phyloP scores from a whole-genome alignment of 1,284 basidiomycete genomes.

The Leccinum fallax region DNA sequence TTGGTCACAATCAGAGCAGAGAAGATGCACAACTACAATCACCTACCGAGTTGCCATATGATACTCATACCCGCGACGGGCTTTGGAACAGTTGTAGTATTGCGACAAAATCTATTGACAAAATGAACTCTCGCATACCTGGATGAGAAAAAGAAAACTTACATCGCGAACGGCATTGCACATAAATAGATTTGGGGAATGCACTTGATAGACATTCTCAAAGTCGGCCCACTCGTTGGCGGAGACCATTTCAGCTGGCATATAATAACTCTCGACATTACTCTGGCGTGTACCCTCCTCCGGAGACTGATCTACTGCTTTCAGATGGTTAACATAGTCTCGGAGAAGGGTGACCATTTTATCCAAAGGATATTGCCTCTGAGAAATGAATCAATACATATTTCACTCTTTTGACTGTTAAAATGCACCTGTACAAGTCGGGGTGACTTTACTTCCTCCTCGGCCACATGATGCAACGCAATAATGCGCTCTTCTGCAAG shows the following conservation, averaged over 20 bases:
- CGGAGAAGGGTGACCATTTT: constrained; percentile 63
- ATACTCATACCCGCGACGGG: constrained; percentile 81
- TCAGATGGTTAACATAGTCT: constrained; percentile 62
- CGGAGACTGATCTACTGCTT: constrained; percentile 46
- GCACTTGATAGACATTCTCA: constrained; percentile 90
- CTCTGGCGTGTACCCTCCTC: constrained; percentile 35
- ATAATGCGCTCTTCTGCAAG: constrained; percentile 61
- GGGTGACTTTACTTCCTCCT: constrained; percentile 20
- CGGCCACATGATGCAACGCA: constrained; percentile 44
- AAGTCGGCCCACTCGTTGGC: constrained; percentile 81
- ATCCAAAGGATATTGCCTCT: constrained; percentile 38
- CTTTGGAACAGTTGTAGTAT: constrained; percentile 86
- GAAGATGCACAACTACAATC: background rate
- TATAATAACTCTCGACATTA: constrained; percentile 52
- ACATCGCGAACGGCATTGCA: constrained; percentile 81
- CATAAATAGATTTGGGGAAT: constrained; percentile 84
- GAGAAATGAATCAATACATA: constrained; percentile 7
- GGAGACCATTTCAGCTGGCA: constrained; percentile 66
- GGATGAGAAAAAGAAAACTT: constrained; percentile 29
- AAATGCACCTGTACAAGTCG: constrained; percentile 21
- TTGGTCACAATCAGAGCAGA: constrained; percentile 9
- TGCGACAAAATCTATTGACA: constrained; percentile 73
- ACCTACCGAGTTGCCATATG: constrained; percentile 83
- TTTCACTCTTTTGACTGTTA: background rate
- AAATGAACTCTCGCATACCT: constrained; percentile 6